Evolutionary conservation across 306 rosid genomes (phyloP).

Genomic region (Cercis canadensis): DNA sequence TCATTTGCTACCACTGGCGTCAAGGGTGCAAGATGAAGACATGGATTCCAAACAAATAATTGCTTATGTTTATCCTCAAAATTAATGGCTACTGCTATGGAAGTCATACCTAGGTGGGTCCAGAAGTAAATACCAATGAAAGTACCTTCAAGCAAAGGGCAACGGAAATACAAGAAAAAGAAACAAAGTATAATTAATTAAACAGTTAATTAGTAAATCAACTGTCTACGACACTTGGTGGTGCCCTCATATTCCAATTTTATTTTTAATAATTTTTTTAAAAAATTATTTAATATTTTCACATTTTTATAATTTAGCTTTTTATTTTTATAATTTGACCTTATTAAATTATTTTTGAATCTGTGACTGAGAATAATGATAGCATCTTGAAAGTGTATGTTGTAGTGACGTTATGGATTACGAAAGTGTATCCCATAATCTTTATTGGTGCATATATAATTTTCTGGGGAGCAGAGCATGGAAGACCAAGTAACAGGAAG

Average conservation of each 20-base stretch:
- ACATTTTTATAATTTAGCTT: too few species aligned
- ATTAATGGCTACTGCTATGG: not conserved
- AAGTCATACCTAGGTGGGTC: conserved; percentile 39
- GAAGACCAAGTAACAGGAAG: not conserved
- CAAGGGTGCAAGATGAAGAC: conserved; percentile 22
- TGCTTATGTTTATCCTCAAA: conserved; percentile 17
- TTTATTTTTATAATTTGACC: too few species aligned
- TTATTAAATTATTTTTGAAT: too few species aligned
- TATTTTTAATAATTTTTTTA: too few species aligned
- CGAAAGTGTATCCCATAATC: too few species aligned
- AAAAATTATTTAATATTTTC: too few species aligned
- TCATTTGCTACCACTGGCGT: not conserved
- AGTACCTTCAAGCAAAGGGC: conserved; percentile 47
- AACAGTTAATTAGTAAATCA: not conserved
- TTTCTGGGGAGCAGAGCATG: conserved; percentile 13
- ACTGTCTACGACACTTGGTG: too few species aligned
- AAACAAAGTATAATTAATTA: conserved; percentile 26
- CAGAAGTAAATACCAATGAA: conserved; percentile 37
- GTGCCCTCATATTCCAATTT: too few species aligned
- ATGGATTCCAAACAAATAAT: not conserved
- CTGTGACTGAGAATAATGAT: too few species aligned
- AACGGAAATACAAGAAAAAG: conserved; percentile 5
- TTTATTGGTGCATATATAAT: not conserved
- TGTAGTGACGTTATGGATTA: too few species aligned
- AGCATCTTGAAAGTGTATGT: too few species aligned